Evolutionary conservation across 805 yeast species (phyloP), one percentile per base, ranked within the genome.

Genomic region (Pichia scutulata): DNA sequence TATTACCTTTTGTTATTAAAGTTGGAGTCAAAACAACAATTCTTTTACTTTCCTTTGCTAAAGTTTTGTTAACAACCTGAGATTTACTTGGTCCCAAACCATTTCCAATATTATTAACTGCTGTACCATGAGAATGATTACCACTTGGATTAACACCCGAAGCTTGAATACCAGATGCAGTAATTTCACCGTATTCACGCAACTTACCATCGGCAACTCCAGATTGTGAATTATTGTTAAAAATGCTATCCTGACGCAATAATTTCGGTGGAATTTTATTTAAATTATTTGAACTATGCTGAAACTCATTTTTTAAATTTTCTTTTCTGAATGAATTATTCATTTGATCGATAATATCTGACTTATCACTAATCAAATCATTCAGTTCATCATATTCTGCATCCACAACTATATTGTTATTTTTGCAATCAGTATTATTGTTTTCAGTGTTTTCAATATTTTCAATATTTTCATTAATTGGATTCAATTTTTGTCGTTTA

Each of bases 11-110:
- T 5, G 30, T 44, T 23, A 43, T 40, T 18, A 43, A 28, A 9
- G 18, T 37, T 28, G 52, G 52, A 13, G 47, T 45, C 16, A 50
- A 30, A 43, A 50, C 50, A 39, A 50, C 45, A 25, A 50, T 50
- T 40, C 50, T 50, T 42, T 50, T 53, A 25, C 49, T 70, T 51
- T 75, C 67, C 46, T 65, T 67, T 7, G 66, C 66, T 28, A 77
- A 66, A 49, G 72, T 75, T 58, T 76, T 75, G 18, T 81, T 76
- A 16, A 78, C 74, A 21, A 79, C 82, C 48, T 76, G 76, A 2
- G 86, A 76, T 33, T 74, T 74, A 23, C 77, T 70, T 4, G 87
- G 84, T 0, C 82, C 85, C 36, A 81, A 63, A 0, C 87, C 86
- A 60, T 81, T 82, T 13, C 78, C 78, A 14, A 64, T 75, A 28